Evolutionary conservation across 169 alveolate genomes (phyloP).

Genomic region (Plasmodium ovale): DNA sequence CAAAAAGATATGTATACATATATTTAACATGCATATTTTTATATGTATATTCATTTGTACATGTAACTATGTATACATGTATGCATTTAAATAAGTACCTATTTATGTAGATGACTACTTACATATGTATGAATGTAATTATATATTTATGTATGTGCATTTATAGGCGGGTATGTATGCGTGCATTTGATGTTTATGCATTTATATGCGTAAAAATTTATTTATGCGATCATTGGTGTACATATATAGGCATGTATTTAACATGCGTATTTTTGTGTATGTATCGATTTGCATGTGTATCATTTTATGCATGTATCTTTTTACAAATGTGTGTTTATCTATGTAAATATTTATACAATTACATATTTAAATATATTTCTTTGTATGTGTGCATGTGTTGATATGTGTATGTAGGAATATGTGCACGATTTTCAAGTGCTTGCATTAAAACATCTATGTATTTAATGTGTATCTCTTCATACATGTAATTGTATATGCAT

Average conservation of each 20-base stretch:
- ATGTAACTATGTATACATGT: not conserved
- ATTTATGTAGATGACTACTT: not conserved
- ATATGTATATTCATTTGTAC: not conserved
- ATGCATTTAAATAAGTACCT: not conserved
- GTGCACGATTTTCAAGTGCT: too few relatives aligned
- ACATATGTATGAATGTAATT: too few relatives aligned
- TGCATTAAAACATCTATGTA: too few relatives aligned
- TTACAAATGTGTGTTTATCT: not conserved
- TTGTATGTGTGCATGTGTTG: too few relatives aligned
- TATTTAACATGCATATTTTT: not conserved
- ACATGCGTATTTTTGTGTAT: not conserved
- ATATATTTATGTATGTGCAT: conserved; percentile 6
- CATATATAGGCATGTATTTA: too few relatives aligned
- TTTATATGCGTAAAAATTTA: not conserved
- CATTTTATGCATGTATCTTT: not conserved
- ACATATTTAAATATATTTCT: too few relatives aligned
- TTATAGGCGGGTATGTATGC: not conserved
- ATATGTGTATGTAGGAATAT: too few relatives aligned
- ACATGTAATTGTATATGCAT: too few relatives aligned
- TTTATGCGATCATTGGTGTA: too few relatives aligned
- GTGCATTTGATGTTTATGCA: too few relatives aligned
- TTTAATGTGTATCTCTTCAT: too few relatives aligned
- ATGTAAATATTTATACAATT: not conserved
- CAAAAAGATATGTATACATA: too few relatives aligned
- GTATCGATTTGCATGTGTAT: not conserved